Percentiles rank a stretch among this genome's conserved stretches.
Evolutionary conservation across 2,329 filamentous ascomycete species (phyloP).

Genomic region (Parasarocladium wereldwijsianum): DNA sequence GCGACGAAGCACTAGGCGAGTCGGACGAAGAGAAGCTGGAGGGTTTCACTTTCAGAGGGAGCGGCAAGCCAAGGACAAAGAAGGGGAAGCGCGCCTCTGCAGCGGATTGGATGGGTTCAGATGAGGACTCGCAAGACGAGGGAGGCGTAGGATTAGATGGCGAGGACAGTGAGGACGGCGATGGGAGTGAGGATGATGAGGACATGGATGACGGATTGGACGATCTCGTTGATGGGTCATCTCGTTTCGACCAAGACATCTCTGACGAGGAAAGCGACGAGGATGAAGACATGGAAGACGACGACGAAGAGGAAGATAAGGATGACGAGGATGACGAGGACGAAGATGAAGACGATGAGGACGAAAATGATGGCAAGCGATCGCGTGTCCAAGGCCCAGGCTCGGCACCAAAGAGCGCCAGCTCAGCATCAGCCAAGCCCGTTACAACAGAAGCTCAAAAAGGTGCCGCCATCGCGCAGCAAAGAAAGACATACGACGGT

Average conservation of each 20-base stretch:
- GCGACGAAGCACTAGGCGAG: slow-evolving; percentile 59
- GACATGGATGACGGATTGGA: slow-evolving; percentile 24
- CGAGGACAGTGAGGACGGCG: slow-evolving; percentile 13
- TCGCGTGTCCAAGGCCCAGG: too few species aligned
- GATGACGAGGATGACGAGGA: slow-evolving; percentile 22
- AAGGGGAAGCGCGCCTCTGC: slow-evolving; percentile 30
- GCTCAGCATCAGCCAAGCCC: too few species aligned
- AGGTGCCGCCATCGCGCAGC: slow-evolving; percentile 71
- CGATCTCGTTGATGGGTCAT: slow-evolving; percentile 17
- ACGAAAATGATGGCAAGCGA: slow-evolving; percentile 19
- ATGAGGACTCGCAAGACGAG: slow-evolving; percentile 22
- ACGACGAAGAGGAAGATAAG: slow-evolving; percentile 16
- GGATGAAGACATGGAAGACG: slow-evolving; percentile 17
- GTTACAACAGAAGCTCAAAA: slow-evolving; percentile 69
- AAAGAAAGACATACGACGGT: slow-evolving; percentile 75
- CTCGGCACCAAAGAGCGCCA: too few species aligned
- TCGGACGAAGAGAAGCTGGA: slow-evolving; percentile 76
- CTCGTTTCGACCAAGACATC: too few species aligned
- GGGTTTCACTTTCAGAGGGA: slow-evolving; percentile 51
- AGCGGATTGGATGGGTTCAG: slow-evolving; percentile 41
- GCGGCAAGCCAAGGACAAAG: slow-evolving; percentile 30
- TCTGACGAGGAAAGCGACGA: slow-evolving; percentile 16
- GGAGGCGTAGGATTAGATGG: slow-evolving; percentile 19
- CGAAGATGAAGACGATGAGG: slow-evolving; percentile 21
- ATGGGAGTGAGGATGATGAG: slow-evolving; percentile 21